A percentile compares a stretch with the other conserved stretches of the same genome.
phyloP scores from a whole-genome alignment of 306 rosid genomes.

The Citrullus colocynthis region DNA sequence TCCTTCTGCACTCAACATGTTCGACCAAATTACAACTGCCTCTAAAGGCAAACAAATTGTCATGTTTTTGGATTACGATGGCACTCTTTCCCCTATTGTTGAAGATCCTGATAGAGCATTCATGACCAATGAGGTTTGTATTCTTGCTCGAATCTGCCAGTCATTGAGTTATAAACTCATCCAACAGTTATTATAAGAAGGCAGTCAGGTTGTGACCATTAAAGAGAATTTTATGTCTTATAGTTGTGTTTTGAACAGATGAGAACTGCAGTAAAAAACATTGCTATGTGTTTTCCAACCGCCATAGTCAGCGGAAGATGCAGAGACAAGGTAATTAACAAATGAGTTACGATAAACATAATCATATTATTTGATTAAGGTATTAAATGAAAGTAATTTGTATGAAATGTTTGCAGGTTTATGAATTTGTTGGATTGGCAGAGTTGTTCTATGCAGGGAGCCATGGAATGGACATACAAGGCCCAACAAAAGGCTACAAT shows the following conservation, averaged over 20 bases:
- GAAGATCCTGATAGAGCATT: constrained; percentile 79
- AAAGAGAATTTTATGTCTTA: too few relatives aligned
- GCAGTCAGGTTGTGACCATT: too few relatives aligned
- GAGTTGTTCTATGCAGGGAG: constrained; percentile 92
- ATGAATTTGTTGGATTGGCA: constrained; percentile 51
- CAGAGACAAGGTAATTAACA: constrained; percentile 57
- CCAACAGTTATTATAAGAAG: too few relatives aligned
- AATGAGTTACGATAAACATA: too few relatives aligned
- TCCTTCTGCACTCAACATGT: constrained; percentile 64
- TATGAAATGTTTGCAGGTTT: constrained; percentile 32
- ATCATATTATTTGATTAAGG: too few relatives aligned
- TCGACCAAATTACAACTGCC: constrained; percentile 40
- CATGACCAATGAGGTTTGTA: constrained; percentile 67
- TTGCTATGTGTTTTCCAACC: constrained; percentile 70
- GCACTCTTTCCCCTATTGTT: constrained; percentile 90
- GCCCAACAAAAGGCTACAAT: constrained; percentile 44
- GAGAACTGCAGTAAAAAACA: constrained; percentile 58
- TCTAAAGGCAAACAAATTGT: constrained; percentile 61
- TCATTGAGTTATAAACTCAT: too few relatives aligned
- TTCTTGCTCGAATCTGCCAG: background rate
- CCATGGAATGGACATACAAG: constrained; percentile 96
- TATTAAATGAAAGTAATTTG: too few relatives aligned
- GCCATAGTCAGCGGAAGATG: constrained; percentile 89
- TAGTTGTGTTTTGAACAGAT: constrained; percentile 27
- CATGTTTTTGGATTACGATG: constrained; percentile 85